Base-by-base conservation (phyloP, 2,329 filamentous ascomycete genomes). In the Cordyceps fumosorosea region DNA sequence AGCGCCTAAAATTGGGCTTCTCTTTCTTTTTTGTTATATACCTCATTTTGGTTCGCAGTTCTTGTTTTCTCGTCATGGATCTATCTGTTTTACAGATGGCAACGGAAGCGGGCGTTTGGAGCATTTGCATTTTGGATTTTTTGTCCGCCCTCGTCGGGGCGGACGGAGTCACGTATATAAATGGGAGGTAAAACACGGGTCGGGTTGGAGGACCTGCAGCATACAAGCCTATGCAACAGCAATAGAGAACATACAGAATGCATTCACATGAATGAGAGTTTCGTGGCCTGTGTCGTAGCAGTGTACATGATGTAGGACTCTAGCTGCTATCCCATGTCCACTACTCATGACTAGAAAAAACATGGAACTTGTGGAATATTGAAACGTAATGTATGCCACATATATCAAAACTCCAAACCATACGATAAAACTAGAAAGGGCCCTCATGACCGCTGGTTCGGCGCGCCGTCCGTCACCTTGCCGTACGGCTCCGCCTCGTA, bases 391-490 rank as follows among this genome's bases (percentile, higher is more conserved):
- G 14, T 11, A 47, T n/a, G 22, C n/a, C 3, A 26, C 32, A 53
- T 45, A 24, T 40, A n/a, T 34, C 6, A 24, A 29, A n/a, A 26
- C 26, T 12, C 32, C 29, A 10, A 22, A 11, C 10, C 8, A 26
- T 26, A 11, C 8, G n/a, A n/a, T 32, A 10, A 24, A 54, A 18
- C 14, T 7, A 12, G 16, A 12, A 3, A 26, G 8, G 11, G 12
- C 34, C 34, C 40, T 50, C 44, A 61, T 1, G 22, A 53, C 22
- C 8, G 29, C 29, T 37, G 14, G 42, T 67, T 63, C 3, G 77
- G 76, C 3, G 67, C 70, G 16, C 77, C 77, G 37, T 79, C 74
- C 3, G 67, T 75, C 6, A 77, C 69, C n/a, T 74, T 67, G 12
- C 75, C 77, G 56, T 76, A 79, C 12, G 72, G 68, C n/a, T 71